Base-by-base conservation (phyloP, 768 basidiomycete genomes). In the Pisolithus orientalis region DNA sequence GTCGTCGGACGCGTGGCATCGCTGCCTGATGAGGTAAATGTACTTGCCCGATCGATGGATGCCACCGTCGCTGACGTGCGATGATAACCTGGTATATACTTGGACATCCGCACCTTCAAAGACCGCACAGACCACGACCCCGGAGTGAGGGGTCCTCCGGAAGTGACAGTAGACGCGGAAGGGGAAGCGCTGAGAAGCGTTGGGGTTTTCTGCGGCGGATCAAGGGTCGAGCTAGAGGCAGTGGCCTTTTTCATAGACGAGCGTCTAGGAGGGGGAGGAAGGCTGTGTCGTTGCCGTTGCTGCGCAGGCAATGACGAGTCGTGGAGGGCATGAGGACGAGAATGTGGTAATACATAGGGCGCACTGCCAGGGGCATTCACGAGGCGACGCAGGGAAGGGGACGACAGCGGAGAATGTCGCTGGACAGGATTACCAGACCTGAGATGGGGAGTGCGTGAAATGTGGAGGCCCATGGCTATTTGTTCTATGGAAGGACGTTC, bases 391-490 rank as follows among this genome's bases (percentile, higher is more conserved):
- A 44, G 53, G 21, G 59, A 49, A 10, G 56, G 57, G 37, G 55
- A 53, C 13, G 66, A 50, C 11, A 58, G 48, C 3, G 60, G 25
- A 11, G 59, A 48, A 44, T 63, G 52, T 27, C 61, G 57, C 10
- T 57, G 66, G 39, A 52, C 59, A 13, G 62, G 47, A 40, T 49
- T 57, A 8, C 52, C 32, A 29, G 77, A 74, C 40, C 81, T 77
- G 28, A 88, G 68, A 63, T 88, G 86, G 4, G 87, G 87, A 1
- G 87, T 89, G 37, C 84, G 80, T 6, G 87, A 88, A 29, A 85
- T 70, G 65, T 89, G 87, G 24, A 89, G 74, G 17, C 87, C 87
- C 85, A 89, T 88, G 13, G 84, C 83, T 54, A 89, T 89, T 68
- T 89, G 86, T 60, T 85, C 81, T 39, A 87, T 76, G 44, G 82